Conservation (phyloP, 805 yeast genomes). For the Candida easanensis region DNA sequence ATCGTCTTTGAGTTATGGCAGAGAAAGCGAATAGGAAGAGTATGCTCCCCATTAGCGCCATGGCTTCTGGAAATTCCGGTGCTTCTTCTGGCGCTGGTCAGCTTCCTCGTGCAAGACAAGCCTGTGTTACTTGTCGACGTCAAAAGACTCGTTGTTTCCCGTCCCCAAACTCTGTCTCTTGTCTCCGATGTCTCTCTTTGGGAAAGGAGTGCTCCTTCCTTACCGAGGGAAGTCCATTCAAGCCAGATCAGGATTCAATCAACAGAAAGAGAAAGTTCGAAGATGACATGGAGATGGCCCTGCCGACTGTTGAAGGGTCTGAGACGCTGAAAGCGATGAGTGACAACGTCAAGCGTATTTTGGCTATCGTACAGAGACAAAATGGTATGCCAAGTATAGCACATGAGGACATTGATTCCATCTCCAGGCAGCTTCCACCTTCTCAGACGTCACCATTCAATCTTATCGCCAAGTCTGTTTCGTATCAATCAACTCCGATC, state of each 20-base stretch:
- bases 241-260: conserved; percentile 8
- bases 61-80: neutral
- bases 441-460: conserved; percentile 25
- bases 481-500: conserved; percentile 17
- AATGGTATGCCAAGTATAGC: conserved; percentile 6
- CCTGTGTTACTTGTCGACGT: conserved; percentile 53
- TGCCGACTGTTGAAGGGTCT: conserved; percentile 13
- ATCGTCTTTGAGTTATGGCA: too few species aligned
- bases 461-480: conserved; percentile 23
- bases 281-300: conserved; percentile 13
- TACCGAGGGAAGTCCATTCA: conserved; percentile 18
- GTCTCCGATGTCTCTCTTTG: conserved; percentile 58
- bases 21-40: neutral
- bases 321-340: conserved; percentile 8
- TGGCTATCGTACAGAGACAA: conserved; percentile 16
- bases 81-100: conserved; percentile 4
- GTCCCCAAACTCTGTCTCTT: conserved; percentile 40
- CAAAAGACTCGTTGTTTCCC: conserved; percentile 64
- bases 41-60: neutral
- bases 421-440: conserved; percentile 27
- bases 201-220: conserved; percentile 40
- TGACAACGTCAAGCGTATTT: conserved; percentile 16
- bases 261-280: conserved; percentile 14
- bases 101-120: conserved; percentile 42
- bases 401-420: conserved; percentile 9